Evolutionary conservation across 805 yeast species (phyloP), one percentile per base, ranked within the genome.

Genomic region (Saccharomycopsis fodiens): DNA sequence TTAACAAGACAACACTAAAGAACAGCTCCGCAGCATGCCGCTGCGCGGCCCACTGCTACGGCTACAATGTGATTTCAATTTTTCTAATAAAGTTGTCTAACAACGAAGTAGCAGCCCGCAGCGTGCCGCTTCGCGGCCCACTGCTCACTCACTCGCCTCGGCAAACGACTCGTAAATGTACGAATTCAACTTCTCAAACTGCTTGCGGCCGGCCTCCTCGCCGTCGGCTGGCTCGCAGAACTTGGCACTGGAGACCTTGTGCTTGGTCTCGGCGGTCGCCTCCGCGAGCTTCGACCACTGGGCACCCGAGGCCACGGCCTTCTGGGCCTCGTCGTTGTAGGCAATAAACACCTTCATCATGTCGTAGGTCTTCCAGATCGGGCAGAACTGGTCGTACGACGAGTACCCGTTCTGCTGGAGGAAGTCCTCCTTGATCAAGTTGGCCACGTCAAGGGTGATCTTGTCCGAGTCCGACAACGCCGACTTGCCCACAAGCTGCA

Each of bases 351-450:
- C 82, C 67, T 85, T 88, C 97, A 93, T 89, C 98, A 93, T 93
- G 64, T 86, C 93, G 57, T 78, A 83, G 39, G 99, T 93, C 75
- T 93, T 93, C 98, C 98, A 93, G 61, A 93, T 85, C 55, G 99
- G 99, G 71, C 99, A 93, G 84, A 88, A 93, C 32, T 95, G 96
- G 68, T 93, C 99, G 64, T 93, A 93, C 37, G 95, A 72, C 39
- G 98, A 93, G 72, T 93, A 93, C 71, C 99, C 99, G 69, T 93
- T 93, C 73, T 93, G 99, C 72, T 93, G 99, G 65, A 93, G 75
- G 81, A 93, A 93, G 69, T 93, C 98, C 67, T 93, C 98, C 68
- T 93, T 93, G 67, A 93, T 82, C 64, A 93, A 76, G 23, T 74
- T 73, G 21, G 97, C 79, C 47, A 91, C 96, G 63, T 93, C 99